Evolutionary conservation across 2,329 filamentous ascomycete species (phyloP).

Genomic region (Ophiognomonia clavigignenti-juglandacearum): DNA sequence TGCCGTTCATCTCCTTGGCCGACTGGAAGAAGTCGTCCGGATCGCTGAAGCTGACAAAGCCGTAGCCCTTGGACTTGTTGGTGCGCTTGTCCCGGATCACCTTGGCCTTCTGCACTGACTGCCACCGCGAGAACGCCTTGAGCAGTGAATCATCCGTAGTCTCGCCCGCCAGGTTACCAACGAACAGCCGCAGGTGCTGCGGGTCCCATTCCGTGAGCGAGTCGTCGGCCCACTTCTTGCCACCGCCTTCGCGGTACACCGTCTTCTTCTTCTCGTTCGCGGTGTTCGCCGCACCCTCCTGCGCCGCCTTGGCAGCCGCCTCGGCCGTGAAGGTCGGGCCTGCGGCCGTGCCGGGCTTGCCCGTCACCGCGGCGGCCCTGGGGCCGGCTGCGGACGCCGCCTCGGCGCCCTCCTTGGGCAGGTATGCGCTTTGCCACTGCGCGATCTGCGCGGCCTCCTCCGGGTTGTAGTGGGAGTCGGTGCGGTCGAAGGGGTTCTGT

Average conservation of each 20-base stretch:
- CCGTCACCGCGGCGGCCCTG: conserved; percentile 20
- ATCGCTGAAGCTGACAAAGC: conserved; percentile 93
- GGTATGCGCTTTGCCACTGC: conserved; percentile 91
- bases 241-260: conserved; percentile 81
- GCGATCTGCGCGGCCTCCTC: conserved; percentile 89
- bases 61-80: conserved; percentile 92
- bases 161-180: conserved; percentile 94
- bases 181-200: conserved; percentile 87
- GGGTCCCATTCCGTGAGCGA: conserved; percentile 94
- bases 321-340: conserved; percentile 26
- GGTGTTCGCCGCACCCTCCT: conserved; percentile 39
- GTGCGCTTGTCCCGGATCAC: conserved; percentile 95
- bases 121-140: conserved; percentile 88
- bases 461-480: conserved; percentile 54
- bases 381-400: conserved; percentile 19
- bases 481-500: conserved; percentile 19
- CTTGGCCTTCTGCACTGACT: conserved; percentile 84
- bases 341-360: conserved; percentile 23
- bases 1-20: conserved; percentile 96
- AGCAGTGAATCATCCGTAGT: conserved; percentile 93
- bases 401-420: conserved; percentile 51
- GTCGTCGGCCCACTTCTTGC: conserved; percentile 87
- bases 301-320: conserved; percentile 31
- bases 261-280: conserved; percentile 71
- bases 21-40: conserved; percentile 96